A percentile compares a stretch with the other conserved stretches of the same genome.
Evolutionary conservation across 177 flowering plant genomes (phyloP).

Genomic region (Telopea speciosissima): DNA sequence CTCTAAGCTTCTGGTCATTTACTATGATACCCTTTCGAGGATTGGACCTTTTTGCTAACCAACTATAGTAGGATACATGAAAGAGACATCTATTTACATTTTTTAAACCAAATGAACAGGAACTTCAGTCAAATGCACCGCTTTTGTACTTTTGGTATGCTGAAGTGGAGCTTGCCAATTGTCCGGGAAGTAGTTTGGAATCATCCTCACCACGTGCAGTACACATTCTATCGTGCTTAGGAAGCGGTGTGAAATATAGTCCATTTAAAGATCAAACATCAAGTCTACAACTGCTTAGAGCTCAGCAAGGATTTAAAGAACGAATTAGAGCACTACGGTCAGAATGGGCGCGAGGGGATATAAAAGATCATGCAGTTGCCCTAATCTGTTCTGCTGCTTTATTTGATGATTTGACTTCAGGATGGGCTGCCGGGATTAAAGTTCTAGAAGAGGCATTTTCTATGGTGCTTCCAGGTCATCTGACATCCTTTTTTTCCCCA

Average conservation of each 20-base stretch:
- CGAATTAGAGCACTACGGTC: constrained; percentile 39
- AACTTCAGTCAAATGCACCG: constrained; percentile 44
- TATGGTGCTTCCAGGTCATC: constrained; percentile 84
- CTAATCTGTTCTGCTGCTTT: constrained; percentile 77
- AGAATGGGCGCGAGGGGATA: constrained; percentile 61
- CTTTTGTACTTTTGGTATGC: constrained; percentile 90
- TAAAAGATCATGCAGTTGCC: constrained; percentile 66
- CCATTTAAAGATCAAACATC: constrained; percentile 63
- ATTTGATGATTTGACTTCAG: constrained; percentile 74
- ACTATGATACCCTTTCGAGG: neutral
- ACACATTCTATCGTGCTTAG: constrained; percentile 76
- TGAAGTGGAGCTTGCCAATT: constrained; percentile 58
- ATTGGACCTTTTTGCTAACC: neutral
- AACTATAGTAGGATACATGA: neutral
- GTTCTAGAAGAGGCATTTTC: constrained; percentile 60
- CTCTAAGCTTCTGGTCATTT: neutral
- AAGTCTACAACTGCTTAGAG: constrained; percentile 62
- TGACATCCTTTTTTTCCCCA: neutral
- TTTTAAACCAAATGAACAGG: constrained; percentile 42
- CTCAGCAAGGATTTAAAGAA: constrained; percentile 91
- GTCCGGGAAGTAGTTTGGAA: constrained; percentile 25
- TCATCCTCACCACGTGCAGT: constrained; percentile 49
- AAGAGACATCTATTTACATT: constrained; percentile 6
- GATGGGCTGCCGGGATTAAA: constrained; percentile 52
- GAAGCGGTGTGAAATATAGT: constrained; percentile 57